These are phyloP conservation scores for Fraxinus sp. DNA, from an alignment of 305 asterid genomes.

Conservation along the genomic window DNA sequence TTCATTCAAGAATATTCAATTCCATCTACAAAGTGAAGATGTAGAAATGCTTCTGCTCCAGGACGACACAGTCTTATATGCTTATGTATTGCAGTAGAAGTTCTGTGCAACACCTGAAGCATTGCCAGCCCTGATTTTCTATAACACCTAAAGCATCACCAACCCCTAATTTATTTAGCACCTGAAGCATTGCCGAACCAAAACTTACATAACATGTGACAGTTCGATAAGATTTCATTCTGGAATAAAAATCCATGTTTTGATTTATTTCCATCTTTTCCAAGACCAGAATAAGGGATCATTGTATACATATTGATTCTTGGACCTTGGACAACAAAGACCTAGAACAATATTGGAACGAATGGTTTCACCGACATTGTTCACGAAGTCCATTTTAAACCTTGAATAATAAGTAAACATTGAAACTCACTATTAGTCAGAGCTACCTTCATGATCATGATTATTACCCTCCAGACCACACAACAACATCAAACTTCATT, in stretches of 20 bases:
- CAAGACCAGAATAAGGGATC: background rate
- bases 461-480: background rate
- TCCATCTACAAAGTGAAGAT: background rate
- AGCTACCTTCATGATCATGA: background rate
- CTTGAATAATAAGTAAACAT: background rate
- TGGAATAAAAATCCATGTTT: background rate
- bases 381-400: background rate
- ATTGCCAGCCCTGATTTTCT: background rate
- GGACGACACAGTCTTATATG: background rate
- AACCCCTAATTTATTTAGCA: background rate
- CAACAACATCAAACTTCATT: too few species aligned
- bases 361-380: background rate
- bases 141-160: background rate
- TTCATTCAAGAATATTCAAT: background rate
- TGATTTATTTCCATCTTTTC: background rate
- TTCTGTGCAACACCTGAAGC: background rate
- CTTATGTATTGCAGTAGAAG: background rate
- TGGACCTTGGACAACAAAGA: background rate
- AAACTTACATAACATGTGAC: background rate
- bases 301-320: background rate
- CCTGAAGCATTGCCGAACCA: background rate
- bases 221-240: background rate
- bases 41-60: background rate
- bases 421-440: background rate
- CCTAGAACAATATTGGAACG: background rate